These are phyloP conservation scores for Asterophora parasitica DNA, from an alignment of 768 basidiomycete species.

Conservation along the genomic window DNA sequence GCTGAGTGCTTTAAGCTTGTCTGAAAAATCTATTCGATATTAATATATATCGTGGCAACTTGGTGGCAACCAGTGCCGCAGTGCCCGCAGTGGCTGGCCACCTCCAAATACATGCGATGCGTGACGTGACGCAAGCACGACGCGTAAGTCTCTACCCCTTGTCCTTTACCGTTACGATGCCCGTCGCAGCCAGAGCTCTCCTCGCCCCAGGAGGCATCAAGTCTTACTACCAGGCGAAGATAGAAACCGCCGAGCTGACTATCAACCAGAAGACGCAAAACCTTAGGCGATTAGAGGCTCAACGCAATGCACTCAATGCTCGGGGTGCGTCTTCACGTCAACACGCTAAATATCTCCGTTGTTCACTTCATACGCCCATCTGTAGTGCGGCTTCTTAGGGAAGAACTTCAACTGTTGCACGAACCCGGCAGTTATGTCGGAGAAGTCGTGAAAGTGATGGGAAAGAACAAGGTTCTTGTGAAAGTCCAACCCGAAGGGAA, in stretches of 20 bases:
- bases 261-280: constrained; percentile 98
- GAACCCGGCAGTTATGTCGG: constrained; percentile 98
- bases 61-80: too few species aligned
- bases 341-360: neutral
- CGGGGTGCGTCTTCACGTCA: constrained; percentile 49
- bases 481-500: constrained; percentile 99
- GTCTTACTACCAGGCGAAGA: constrained; percentile 94
- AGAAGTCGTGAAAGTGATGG: constrained; percentile 98
- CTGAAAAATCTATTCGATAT: too few species aligned
- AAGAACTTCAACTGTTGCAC: constrained; percentile 64
- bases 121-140: constrained; percentile 19
- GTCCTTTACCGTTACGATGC: constrained; percentile 21
- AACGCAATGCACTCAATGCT: constrained; percentile 95
- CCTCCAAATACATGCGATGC: neutral
- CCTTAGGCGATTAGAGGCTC: constrained; percentile 89
- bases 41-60: too few species aligned
- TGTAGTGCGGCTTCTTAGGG: constrained; percentile 80
- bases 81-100: too few species aligned
- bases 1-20: too few species aligned
- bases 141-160: constrained; percentile 22
- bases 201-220: constrained; percentile 65
- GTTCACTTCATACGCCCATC: neutral
- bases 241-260: constrained; percentile 85
- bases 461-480: constrained; percentile 96
- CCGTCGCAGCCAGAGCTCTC: constrained; percentile 31